Percentiles rank a stretch among this genome's conserved stretches.
Conservation (phyloP, 129 eudicot species). For the Calendula officinalis region DNA sequence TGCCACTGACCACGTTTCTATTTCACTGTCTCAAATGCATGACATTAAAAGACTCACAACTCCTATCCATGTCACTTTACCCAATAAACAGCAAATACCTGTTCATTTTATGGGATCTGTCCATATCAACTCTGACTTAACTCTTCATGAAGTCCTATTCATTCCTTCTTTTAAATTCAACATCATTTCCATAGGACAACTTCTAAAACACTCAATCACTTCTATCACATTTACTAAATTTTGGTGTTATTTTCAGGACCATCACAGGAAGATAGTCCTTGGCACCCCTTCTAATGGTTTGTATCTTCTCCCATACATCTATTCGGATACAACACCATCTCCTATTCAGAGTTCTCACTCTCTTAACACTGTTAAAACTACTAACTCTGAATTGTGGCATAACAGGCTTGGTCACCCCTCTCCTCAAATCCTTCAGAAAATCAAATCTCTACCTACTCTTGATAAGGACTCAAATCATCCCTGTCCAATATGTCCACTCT, state of each 20-base stretch:
- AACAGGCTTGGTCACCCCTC: neutral
- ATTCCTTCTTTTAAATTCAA: neutral
- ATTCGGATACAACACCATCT: neutral
- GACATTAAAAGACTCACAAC: neutral
- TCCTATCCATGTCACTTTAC: neutral
- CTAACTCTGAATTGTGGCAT: neutral
- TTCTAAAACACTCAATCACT: no score
- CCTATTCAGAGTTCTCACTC: no score
- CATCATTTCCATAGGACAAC: neutral
- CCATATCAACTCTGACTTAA: neutral
- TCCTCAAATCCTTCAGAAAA: neutral
- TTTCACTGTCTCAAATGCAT: neutral
- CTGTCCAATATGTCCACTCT: neutral
- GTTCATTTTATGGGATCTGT: neutral
- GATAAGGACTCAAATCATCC: no score
- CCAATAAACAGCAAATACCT: neutral
- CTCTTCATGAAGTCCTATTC: neutral
- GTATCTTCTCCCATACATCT: neutral
- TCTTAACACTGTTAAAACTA: neutral
- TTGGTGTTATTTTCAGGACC: no score
- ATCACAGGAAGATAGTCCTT: no score
- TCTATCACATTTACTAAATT: no score
- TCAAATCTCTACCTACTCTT: neutral
- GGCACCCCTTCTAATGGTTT: neutral
- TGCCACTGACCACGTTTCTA: neutral